Percentiles rank a stretch among this genome's conserved stretches.
These are phyloP conservation scores for Aspergillus ustus DNA, from an alignment of 2,329 filamentous ascomycete species.

Conservation along the genomic window DNA sequence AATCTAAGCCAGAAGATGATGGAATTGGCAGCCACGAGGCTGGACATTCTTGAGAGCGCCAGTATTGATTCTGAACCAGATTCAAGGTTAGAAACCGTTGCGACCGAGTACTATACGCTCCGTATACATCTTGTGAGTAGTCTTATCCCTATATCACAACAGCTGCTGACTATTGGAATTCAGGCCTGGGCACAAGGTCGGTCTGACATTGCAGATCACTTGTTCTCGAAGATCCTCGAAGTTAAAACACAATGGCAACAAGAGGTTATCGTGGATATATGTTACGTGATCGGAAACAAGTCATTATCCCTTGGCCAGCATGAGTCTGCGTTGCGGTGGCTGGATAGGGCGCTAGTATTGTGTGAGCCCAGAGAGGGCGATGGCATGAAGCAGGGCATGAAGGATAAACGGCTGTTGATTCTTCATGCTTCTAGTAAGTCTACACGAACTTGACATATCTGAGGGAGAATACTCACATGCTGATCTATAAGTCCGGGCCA, in stretches of 20 bases:
- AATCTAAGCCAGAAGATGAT: conserved; percentile 65
- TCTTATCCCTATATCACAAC: background rate
- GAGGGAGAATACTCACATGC: background rate
- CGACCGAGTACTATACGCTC: conserved; percentile 67
- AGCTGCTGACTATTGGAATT: conserved; percentile 11
- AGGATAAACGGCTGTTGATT: conserved; percentile 69
- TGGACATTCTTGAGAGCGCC: conserved; percentile 36
- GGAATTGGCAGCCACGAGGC: conserved; percentile 66
- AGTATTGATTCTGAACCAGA: conserved; percentile 16
- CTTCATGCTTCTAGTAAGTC: conserved; percentile 65
- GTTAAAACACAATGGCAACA: conserved; percentile 49
- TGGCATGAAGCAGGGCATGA: conserved; percentile 60
- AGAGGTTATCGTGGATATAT: conserved; percentile 64
- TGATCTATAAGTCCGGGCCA: conserved; percentile 34
- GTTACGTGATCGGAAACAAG: conserved; percentile 73
- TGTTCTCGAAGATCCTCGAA: conserved; percentile 67
- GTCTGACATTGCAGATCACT: conserved; percentile 76
- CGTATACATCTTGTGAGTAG: conserved; percentile 67
- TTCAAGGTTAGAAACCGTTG: conserved; percentile 22
- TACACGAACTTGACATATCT: too few relatives aligned
- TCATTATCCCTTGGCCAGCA: conserved; percentile 59
- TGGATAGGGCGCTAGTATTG: conserved; percentile 67
- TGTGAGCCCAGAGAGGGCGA: conserved; percentile 62
- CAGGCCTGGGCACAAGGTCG: conserved; percentile 76
- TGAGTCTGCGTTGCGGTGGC: conserved; percentile 69